Base-by-base conservation (phyloP, 140 eudicot genomes). In the Cichorium intybus region DNA sequence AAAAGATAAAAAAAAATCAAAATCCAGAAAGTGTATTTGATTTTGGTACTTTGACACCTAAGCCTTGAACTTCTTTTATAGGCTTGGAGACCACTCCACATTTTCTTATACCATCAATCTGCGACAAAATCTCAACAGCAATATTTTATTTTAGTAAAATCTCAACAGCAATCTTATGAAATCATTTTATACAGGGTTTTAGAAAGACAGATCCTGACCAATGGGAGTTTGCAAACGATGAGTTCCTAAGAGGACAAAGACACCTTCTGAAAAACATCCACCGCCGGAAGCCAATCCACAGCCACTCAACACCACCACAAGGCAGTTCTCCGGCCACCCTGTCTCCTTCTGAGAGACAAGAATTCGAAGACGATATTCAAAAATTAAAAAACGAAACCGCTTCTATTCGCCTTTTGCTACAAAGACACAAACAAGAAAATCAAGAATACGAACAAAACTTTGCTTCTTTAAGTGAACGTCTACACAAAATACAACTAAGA, bases 151-250 rank as follows among this genome's bases (percentile, higher is more conserved):
- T 2, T 3, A 39, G 5, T 3, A n/a, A 39, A 39, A 39, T 39
- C 1, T 34, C 1, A 0, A 34, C 41, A 34, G 20, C 43, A 24
- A 50, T 59, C 17, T 61, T 27, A 3, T 45, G 20, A 12, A 41
- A 60, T 29, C 24, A 17, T 14, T n/a, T 46, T 57, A 22, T 78
- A 24, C 34, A 89, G 97, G 95, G 97, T 34, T 89, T 86, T 68
- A 74, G 84, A 29, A 89, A 89, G 81, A 41, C 79, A 22, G 97
- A 89, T 77, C 95, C 97, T 10, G 91, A 85, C 62, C 95, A 86
- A 17, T 89, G 97, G 97, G 97, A 89, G 54, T 89, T 89, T 64
- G 97, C 88, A 21, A 86, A 89, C 33, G 97, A 89, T 60, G 97
- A 89, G 56, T 89, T 89, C 43, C 63, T 89, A 14, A 72, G 81